Percentiles rank a stretch among this genome's conserved stretches.
These are phyloP conservation scores for Trichomonascaceae sp. DNA, from an alignment of 1,139 yeast genomes.

Conservation along the genomic window DNA sequence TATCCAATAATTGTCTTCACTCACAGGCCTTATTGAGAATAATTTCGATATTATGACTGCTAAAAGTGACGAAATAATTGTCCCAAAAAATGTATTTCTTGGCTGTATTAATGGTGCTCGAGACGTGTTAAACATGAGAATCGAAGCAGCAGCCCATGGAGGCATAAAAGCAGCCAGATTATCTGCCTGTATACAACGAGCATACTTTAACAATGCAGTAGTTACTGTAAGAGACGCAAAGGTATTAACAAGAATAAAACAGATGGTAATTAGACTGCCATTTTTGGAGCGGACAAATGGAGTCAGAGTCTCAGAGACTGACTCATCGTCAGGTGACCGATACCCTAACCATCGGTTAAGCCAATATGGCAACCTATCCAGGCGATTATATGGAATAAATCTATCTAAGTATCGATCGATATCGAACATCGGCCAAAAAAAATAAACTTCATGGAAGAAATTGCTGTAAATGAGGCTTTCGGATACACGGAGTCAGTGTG, in stretches of 20 bases:
- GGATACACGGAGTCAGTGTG: not conserved
- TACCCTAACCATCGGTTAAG: constrained; percentile 23
- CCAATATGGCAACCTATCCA: constrained; percentile 19
- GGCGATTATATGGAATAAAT: constrained; percentile 21
- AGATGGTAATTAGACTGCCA: constrained; percentile 10
- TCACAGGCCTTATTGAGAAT: constrained; percentile 33
- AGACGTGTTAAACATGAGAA: constrained; percentile 52
- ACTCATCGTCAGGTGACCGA: constrained; percentile 8
- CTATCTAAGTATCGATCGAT: constrained; percentile 21
- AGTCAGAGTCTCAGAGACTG: constrained; percentile 8
- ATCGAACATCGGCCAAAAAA: constrained; percentile 11
- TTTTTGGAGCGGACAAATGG: constrained; percentile 7
- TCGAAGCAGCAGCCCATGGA: constrained; percentile 58
- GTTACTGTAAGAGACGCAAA: constrained; percentile 49
- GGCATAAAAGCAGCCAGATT: constrained; percentile 56
- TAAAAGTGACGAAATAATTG: constrained; percentile 46
- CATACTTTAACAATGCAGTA: constrained; percentile 47
- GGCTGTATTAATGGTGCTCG: constrained; percentile 65
- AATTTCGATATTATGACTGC: constrained; percentile 55
- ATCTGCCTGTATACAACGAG: constrained; percentile 41
- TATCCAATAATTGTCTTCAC: constrained; percentile 47
- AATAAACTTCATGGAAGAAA: too few species aligned
- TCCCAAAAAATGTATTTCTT: constrained; percentile 53
- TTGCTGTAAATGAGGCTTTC: not conserved
- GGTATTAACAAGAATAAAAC: constrained; percentile 31